Evolutionary conservation across 1,284 basidiomycete species (phyloP).

Genomic region (Kwoniella shivajii): DNA sequence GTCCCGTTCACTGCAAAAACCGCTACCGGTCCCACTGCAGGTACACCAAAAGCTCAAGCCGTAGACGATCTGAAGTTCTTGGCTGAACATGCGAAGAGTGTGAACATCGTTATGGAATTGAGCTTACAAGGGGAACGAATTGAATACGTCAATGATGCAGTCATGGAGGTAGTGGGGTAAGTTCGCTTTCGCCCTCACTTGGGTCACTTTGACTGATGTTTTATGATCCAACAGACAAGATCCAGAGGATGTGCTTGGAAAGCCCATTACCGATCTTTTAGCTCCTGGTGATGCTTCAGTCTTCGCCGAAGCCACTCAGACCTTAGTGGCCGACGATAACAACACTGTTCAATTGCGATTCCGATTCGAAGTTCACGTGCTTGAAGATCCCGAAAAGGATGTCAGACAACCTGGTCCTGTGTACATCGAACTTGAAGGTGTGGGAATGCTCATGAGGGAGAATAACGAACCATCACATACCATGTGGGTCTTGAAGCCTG

Average conservation of each 20-base stretch:
- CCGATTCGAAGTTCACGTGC: slow-evolving; percentile 64
- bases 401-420: slow-evolving; percentile 56
- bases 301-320: slow-evolving; percentile 84
- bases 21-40: slow-evolving; percentile 4
- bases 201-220: not conserved
- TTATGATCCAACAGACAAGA: slow-evolving; percentile 59
- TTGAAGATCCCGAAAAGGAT: slow-evolving; percentile 40
- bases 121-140: slow-evolving; percentile 81
- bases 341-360: slow-evolving; percentile 93
- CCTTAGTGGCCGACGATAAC: slow-evolving; percentile 85
- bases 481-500: slow-evolving; percentile 98
- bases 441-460: slow-evolving; percentile 98
- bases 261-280: slow-evolving; percentile 78
- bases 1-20: slow-evolving; percentile 22
- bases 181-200: slow-evolving; percentile 53
- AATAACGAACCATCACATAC: slow-evolving; percentile 88
- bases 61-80: slow-evolving; percentile 81
- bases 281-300: slow-evolving; percentile 81
- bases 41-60: slow-evolving; percentile 63
- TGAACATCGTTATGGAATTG: slow-evolving; percentile 94
- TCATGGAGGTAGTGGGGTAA: slow-evolving; percentile 89
- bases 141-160: slow-evolving; percentile 92
- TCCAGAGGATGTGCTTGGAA: slow-evolving; percentile 76
- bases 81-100: slow-evolving; percentile 88
- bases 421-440: slow-evolving; percentile 91